A percentile compares a stretch with the other conserved stretches of the same genome.
Evolutionary conservation across 1,284 basidiomycete species (phyloP).

Genomic region (Austroboletus novae-zelandiae): DNA sequence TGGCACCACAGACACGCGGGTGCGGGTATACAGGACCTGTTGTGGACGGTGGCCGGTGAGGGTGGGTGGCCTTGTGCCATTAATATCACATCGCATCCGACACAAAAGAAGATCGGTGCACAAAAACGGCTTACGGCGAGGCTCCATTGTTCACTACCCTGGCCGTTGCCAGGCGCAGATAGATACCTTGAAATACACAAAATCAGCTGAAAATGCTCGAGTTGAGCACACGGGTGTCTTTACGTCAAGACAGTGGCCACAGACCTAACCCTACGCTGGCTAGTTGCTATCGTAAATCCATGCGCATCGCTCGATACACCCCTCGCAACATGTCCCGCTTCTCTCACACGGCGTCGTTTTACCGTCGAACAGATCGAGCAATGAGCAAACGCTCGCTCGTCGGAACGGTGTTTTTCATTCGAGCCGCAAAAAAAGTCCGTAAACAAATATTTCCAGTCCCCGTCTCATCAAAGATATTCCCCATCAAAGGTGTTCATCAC

Average conservation of each 20-base stretch:
- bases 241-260: neutral
- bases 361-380: too few species aligned
- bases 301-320: too few species aligned
- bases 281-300: too few species aligned
- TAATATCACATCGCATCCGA: slow-evolving; percentile 10
- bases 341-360: too few species aligned
- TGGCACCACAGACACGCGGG: slow-evolving; percentile 6
- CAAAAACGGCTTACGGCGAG: neutral
- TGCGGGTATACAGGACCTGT: neutral
- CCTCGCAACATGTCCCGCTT: too few species aligned
- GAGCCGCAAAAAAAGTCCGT: too few species aligned
- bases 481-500: neutral
- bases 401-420: too few species aligned
- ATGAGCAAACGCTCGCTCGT: too few species aligned
- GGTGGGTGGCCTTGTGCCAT: slow-evolving; percentile 16
- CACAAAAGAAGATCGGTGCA: neutral
- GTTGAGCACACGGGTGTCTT: neutral
- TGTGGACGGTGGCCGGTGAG: neutral
- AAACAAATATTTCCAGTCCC: too few species aligned
- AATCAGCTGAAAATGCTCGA: neutral
- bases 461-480: too few species aligned
- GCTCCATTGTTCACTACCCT: neutral
- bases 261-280: too few species aligned
- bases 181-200: neutral
- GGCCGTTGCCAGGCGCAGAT: neutral